Conservation (phyloP, 371 early-diverging fungal species). For the Dinochytrium kinnereticum region DNA sequence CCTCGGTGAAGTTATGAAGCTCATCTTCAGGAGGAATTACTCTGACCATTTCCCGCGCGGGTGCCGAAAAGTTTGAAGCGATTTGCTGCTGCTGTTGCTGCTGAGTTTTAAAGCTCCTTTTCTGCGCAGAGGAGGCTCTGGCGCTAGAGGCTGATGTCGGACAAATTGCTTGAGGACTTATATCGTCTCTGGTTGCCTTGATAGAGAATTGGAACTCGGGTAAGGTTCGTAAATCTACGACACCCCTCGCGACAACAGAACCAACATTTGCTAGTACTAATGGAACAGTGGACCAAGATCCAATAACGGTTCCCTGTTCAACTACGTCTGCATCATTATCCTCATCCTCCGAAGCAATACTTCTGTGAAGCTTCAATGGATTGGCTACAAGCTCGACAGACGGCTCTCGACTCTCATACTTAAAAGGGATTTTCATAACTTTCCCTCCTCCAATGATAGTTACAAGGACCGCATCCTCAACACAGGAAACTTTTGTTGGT, state of each 20-base stretch:
- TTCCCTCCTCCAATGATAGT: conserved; percentile 43
- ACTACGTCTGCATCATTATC: not conserved
- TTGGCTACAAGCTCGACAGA: conserved; percentile 22
- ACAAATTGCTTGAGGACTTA: not conserved
- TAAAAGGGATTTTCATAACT: conserved; percentile 42
- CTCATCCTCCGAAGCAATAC: not conserved
- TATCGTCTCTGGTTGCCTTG: not conserved
- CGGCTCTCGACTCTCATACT: conserved; percentile 43
- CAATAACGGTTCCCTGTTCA: conserved; percentile 39
- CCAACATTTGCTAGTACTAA: conserved; percentile 35
- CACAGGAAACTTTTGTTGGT: conserved; percentile 32
- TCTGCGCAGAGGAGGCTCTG: not conserved
- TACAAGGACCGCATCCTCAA: conserved; percentile 45
- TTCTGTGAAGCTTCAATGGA: conserved; percentile 8
- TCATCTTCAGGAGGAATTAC: not conserved
- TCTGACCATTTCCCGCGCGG: not conserved
- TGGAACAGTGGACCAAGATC: conserved; percentile 32
- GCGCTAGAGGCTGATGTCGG: not conserved
- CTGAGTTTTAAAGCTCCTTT: not conserved
- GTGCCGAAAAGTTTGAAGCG: not conserved
- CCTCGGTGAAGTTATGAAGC: not conserved
- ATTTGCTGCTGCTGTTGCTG: not conserved
- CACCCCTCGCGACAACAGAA: conserved; percentile 33
- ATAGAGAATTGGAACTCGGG: conserved; percentile 39
- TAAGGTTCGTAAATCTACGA: conserved; percentile 41